Conservation (phyloP, 148 eudicot genomes). For the Cornus suecica region DNA sequence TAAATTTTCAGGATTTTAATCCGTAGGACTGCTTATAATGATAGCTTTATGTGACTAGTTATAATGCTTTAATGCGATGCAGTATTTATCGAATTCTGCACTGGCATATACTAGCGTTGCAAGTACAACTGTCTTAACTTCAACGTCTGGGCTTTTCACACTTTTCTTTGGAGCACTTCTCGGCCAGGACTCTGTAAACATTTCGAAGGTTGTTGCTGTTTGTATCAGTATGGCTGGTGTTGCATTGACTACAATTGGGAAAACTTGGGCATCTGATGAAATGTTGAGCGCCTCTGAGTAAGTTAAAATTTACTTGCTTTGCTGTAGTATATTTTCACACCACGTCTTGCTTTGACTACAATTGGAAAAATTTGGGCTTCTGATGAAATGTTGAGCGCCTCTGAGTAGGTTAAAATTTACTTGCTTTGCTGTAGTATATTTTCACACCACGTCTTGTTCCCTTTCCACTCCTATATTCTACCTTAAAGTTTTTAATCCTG, state of each 20-base stretch:
- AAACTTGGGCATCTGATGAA: constrained; percentile 43
- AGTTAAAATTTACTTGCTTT: not conserved
- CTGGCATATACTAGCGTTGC: constrained; percentile 48
- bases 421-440: not conserved
- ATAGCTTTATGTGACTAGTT: not conserved
- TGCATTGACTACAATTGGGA: constrained; percentile 40
- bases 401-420: constrained; percentile 25
- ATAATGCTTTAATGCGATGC: constrained; percentile 16
- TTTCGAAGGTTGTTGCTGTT: constrained; percentile 29
- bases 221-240: constrained; percentile 44
- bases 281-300: constrained; percentile 26
- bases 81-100: constrained; percentile 44
- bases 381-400: constrained; percentile 18
- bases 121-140: constrained; percentile 40
- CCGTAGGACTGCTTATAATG: not conserved
- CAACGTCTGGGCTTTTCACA: constrained; percentile 47
- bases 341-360: constrained; percentile 23
- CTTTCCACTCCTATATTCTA: not conserved
- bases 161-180: constrained; percentile 45
- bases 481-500: not conserved
- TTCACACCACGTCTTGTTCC: not conserved
- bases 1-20: not conserved
- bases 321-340: not conserved
- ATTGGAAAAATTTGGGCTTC: constrained; percentile 48
- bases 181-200: constrained; percentile 30